Conservation (phyloP, 2,329 filamentous ascomycete species). For the Scolecobasidium constrictum region DNA sequence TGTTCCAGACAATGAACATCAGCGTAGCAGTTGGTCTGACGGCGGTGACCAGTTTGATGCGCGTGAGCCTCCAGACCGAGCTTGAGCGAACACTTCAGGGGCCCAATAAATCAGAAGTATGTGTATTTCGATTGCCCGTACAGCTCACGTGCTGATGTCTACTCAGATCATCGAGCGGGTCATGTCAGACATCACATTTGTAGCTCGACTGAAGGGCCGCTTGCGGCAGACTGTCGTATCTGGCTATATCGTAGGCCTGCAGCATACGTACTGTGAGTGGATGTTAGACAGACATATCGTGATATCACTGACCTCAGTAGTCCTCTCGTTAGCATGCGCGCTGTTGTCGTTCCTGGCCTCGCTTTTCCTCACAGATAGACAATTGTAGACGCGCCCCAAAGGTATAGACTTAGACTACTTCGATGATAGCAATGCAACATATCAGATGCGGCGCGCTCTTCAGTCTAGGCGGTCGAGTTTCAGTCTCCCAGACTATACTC, state of each 20-base stretch:
- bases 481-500: too few species aligned
- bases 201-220: background rate
- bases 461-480: too few species aligned
- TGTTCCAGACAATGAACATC: constrained; percentile 36
- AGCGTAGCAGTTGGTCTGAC: constrained; percentile 31
- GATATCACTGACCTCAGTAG: background rate
- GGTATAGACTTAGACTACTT: too few species aligned
- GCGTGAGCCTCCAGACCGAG: constrained; percentile 22
- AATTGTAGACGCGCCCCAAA: too few species aligned
- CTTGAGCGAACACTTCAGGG: constrained; percentile 21
- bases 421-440: too few species aligned
- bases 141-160: background rate
- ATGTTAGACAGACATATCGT: background rate
- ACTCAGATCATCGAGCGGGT: constrained; percentile 5
- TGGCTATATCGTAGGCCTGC: constrained; percentile 6
- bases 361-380: background rate
- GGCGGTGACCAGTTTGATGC: constrained; percentile 26
- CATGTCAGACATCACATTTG: constrained; percentile 9
- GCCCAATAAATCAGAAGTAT: constrained; percentile 18
- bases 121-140: background rate
- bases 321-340: constrained; percentile 2
- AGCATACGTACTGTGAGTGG: constrained; percentile 6
- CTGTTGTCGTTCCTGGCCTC: constrained; percentile 1
- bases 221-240: constrained; percentile 2
- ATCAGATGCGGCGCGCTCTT: too few species aligned